phyloP scores from a whole-genome alignment of 352 stramenopile genomes.

The Globisporangium nodosum region DNA sequence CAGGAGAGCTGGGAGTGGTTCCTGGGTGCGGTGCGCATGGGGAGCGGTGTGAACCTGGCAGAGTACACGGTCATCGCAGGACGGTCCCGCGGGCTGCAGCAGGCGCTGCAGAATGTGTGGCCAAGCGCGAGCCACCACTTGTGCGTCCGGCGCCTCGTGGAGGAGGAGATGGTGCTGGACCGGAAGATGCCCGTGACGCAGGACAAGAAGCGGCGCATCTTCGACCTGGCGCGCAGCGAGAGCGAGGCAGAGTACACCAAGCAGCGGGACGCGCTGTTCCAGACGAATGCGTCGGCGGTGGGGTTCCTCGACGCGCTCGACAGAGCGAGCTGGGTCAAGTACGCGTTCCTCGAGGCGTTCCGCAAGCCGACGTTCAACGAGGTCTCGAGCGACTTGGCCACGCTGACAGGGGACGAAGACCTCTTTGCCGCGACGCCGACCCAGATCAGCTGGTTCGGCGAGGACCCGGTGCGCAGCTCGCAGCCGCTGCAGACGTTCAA shows the following conservation, averaged over 20 bases:
- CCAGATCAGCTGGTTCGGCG: conserved; percentile 55
- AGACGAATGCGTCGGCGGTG: conserved; percentile 46
- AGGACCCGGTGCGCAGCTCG: conserved; percentile 51
- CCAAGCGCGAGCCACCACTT: conserved; percentile 58
- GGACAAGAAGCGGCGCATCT: conserved; percentile 66
- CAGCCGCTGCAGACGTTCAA: conserved; percentile 62
- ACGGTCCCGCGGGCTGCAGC: conserved; percentile 42
- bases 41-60: conserved; percentile 36
- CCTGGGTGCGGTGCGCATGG: conserved; percentile 38
- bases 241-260: conserved; percentile 67
- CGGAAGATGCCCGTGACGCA: conserved; percentile 59
- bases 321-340: conserved; percentile 68
- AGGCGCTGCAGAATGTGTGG: conserved; percentile 44
- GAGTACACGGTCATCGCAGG: conserved; percentile 69
- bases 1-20: conserved; percentile 79
- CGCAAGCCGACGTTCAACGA: conserved; percentile 69
- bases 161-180: conserved; percentile 53
- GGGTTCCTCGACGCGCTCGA: conserved; percentile 53
- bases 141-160: conserved; percentile 67
- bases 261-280: conserved; percentile 40
- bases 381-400: conserved; percentile 57
- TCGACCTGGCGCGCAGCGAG: conserved; percentile 60
- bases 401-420: conserved; percentile 33
- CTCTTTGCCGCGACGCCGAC: conserved; percentile 30
- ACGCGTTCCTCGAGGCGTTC: conserved; percentile 62